Evolutionary conservation across 306 rosid genomes (phyloP), one percentile per base, ranked within the genome.

Genomic region (Canavalia ensiformis): DNA sequence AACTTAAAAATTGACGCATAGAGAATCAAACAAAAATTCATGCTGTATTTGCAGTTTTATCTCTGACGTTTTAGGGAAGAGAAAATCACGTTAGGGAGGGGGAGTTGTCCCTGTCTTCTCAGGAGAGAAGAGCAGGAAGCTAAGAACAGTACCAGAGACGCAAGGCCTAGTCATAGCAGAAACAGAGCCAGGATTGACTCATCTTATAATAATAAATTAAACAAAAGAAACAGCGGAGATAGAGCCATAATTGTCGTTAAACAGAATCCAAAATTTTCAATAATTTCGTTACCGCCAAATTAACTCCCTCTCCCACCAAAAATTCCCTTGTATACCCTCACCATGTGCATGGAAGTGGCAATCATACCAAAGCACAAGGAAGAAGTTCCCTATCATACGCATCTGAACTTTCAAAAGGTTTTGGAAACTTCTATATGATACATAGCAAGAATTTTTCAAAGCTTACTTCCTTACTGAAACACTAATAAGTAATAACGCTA

Each of bases 21-120:
- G 25, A 18, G 25, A 75, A 31, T 69, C 4, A 73, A 81, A 73
- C 58, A 42, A 74, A 2, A 1, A n/a, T 59, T 30, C 13, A 44
- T 42, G 30, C 39, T 45, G 46, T 31, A 18, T 77, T 37, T 71
- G 54, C 35, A 70, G 33, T 37, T 64, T 3, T 52, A 64, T 54
- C 52, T 11, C 74, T 81, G 80, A 52, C 75, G 63, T 12, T 28
- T 62, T 8, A 25, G 3, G 46, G 1, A 51, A 30, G 49, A 51
- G 39, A 56, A 47, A 56, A n/a, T 25, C 29, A 82, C 68, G 72
- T 59, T 71, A 31, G 52, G 45, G 50, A 70, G n/a, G 13, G 73
- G 44, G 86, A 81, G 65, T 56, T 54, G 87, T 86, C 90, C 50
- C 73, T 64, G 67, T 79, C 86, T 75, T 49, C 31, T 6, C 45